phyloP scores from a whole-genome alignment of 768 basidiomycete genomes.

The Russula ochroleuca region DNA sequence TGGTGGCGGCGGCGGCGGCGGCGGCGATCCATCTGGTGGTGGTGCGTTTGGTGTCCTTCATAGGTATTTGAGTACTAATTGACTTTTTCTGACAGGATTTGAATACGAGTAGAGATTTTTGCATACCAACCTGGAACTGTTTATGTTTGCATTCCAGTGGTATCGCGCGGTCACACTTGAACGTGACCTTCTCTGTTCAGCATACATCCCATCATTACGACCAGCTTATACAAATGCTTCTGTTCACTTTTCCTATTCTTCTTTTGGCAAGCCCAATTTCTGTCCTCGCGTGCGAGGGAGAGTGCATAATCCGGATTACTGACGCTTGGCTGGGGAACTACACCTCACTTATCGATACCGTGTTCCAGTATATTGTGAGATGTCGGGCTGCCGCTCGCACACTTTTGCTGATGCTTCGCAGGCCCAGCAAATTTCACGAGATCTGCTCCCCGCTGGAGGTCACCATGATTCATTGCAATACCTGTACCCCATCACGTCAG shows the following conservation, averaged over 20 bases:
- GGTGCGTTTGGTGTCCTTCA: constrained; percentile 31
- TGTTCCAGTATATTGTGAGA: constrained; percentile 45
- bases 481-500: constrained; percentile 45
- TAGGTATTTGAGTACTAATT: not conserved
- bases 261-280: constrained; percentile 35
- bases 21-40: constrained; percentile 56
- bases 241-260: constrained; percentile 23
- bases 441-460: constrained; percentile 34
- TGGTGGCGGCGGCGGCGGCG: constrained; percentile 34
- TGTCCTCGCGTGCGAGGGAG: constrained; percentile 61
- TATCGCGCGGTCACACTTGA: not conserved
- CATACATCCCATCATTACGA: not conserved
- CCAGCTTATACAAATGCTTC: constrained; percentile 12
- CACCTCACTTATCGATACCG: constrained; percentile 38
- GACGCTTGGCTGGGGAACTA: constrained; percentile 52
- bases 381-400: not conserved
- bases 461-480: constrained; percentile 32
- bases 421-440: constrained; percentile 38
- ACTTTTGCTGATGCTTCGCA: constrained; percentile 29
- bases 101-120: constrained; percentile 29
- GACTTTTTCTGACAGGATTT: constrained; percentile 24
- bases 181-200: not conserved
- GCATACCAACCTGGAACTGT: constrained; percentile 4
- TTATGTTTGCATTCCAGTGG: constrained; percentile 16
- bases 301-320: constrained; percentile 61